Conservation (phyloP, 768 basidiomycete genomes). For the Cubamyces sp. region DNA sequence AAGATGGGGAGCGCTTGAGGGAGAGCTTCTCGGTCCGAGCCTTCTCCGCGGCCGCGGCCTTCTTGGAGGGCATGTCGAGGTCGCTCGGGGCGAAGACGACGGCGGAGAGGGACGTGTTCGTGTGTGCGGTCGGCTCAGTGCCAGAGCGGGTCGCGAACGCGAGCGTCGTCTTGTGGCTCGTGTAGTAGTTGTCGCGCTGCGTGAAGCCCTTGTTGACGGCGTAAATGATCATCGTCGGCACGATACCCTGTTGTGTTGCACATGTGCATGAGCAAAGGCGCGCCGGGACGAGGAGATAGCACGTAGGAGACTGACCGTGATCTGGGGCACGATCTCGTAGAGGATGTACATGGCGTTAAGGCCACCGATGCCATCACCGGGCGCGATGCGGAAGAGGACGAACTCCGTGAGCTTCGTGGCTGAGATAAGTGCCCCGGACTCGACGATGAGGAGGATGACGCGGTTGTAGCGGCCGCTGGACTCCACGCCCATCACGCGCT, state of each 20-base stretch:
- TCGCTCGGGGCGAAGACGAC: neutral
- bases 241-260: constrained; percentile 6
- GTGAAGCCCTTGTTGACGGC: constrained; percentile 18
- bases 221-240: constrained; percentile 17
- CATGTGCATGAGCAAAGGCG: neutral
- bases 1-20: neutral
- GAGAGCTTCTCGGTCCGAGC: neutral
- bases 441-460: constrained; percentile 20
- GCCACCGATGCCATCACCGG: constrained; percentile 7
- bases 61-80: neutral
- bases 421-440: constrained; percentile 19
- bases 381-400: constrained; percentile 16
- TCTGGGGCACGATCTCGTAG: constrained; percentile 23
- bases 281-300: too few relatives aligned
- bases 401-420: constrained; percentile 23
- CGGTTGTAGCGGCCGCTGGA: constrained; percentile 5
- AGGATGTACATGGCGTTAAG: constrained; percentile 22
- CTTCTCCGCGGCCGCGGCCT: neutral
- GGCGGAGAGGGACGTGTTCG: neutral
- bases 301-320: constrained; percentile 11
- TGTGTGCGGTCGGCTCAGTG: constrained; percentile 1
- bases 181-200: constrained; percentile 1
- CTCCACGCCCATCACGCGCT: neutral
- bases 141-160: neutral
- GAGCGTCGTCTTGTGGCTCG: neutral